Conservation (phyloP, 371 early-diverging fungal genomes). For the Sporodiniella umbellata region DNA sequence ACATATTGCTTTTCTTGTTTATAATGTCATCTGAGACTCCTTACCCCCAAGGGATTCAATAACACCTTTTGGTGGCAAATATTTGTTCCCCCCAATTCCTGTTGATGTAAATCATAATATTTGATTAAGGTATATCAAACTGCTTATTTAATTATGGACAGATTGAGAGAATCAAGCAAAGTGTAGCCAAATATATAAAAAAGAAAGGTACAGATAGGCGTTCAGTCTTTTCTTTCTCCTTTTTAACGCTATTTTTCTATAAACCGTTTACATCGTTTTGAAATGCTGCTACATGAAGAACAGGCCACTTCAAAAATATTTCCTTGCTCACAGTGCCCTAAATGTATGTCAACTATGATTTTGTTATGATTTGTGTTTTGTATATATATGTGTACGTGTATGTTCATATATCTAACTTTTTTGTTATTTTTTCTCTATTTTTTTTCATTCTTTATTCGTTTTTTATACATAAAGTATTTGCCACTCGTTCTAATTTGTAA, state of each 20-base stretch:
- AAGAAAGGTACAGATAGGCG: too few species aligned
- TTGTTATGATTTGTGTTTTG: too few species aligned
- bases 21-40: not conserved
- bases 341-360: conserved; percentile 22
- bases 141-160: too few species aligned
- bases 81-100: conserved; percentile 2
- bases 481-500: conserved; percentile 49
- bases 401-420: conserved; percentile 2
- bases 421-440: too few species aligned
- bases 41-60: not conserved
- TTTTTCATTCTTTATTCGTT: too few species aligned
- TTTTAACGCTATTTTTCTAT: conserved; percentile 2
- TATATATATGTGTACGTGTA: too few species aligned
- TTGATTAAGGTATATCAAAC: too few species aligned
- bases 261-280: too few species aligned
- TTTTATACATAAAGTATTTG: conserved; percentile 31
- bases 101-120: not conserved
- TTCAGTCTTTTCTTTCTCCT: conserved; percentile 11
- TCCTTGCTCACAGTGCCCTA: conserved; percentile 47
- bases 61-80: not conserved
- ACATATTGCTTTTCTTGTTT: not conserved
- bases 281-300: conserved; percentile 26
- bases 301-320: conserved; percentile 25
- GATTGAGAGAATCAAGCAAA: too few species aligned
- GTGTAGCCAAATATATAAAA: too few species aligned